Conservation (phyloP, 1,139 yeast genomes). For the Sugiyamaella novakii region DNA sequence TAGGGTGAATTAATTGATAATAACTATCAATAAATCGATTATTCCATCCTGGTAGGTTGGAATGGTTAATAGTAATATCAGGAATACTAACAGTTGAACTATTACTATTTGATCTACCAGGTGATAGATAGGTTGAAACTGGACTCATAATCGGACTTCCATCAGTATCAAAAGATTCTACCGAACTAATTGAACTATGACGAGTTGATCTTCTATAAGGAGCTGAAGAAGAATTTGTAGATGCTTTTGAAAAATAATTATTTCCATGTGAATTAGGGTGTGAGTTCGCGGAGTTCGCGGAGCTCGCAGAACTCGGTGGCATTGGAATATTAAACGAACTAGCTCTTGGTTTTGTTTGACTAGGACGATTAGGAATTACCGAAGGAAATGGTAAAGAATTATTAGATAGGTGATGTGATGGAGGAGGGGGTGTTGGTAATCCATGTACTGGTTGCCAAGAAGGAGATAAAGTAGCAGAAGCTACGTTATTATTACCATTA, state of each 20-base stretch:
- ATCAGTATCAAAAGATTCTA: conserved; percentile 25
- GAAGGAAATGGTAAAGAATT: conserved; percentile 11
- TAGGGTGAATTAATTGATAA: conserved; percentile 45
- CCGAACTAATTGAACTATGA: conserved; percentile 26
- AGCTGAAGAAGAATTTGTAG: conserved; percentile 12
- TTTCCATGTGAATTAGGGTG: conserved; percentile 19
- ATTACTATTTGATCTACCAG: conserved; percentile 12
- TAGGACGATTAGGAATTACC: conserved; percentile 6
- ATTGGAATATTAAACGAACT: conserved; percentile 21
- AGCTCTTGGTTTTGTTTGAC: conserved; percentile 19
- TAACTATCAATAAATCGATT: conserved; percentile 43
- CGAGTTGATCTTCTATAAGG: conserved; percentile 22
- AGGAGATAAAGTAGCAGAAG: conserved; percentile 17
- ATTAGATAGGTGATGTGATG: conserved; percentile 15
- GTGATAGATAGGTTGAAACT: neutral
- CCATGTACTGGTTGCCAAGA: conserved; percentile 23
- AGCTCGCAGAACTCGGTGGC: conserved; percentile 6
- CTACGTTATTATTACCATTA: conserved; percentile 16
- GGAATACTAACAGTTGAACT: neutral
- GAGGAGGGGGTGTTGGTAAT: conserved; percentile 16
- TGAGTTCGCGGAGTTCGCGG: neutral
- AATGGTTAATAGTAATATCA: conserved; percentile 12
- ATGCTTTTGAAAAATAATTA: conserved; percentile 24
- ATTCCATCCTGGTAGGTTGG: conserved; percentile 35
- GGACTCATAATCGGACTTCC: conserved; percentile 14